phyloP scores from a whole-genome alignment of 2,329 filamentous ascomycete genomes.

The Talaromyces sp. region DNA sequence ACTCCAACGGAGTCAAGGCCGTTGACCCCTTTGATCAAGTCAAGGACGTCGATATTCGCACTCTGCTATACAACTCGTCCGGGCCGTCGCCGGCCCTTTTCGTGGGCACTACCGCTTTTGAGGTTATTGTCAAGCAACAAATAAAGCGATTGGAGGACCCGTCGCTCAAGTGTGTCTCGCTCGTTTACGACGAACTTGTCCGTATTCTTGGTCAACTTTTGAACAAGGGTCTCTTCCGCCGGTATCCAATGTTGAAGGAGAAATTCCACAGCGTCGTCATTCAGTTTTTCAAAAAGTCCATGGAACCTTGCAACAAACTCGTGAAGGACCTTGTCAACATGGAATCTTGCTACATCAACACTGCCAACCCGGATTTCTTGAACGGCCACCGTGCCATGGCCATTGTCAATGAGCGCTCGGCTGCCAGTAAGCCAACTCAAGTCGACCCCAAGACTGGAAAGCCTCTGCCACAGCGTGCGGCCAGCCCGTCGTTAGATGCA shows the following conservation, averaged over 20 bases:
- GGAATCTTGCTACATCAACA: constrained; percentile 98
- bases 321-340: constrained; percentile 88
- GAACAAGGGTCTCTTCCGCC: constrained; percentile 79
- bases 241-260: constrained; percentile 93
- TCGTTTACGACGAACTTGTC: constrained; percentile 96
- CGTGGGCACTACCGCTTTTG: constrained; percentile 96
- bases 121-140: constrained; percentile 97
- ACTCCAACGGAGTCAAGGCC: constrained; percentile 94
- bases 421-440: constrained; percentile 74
- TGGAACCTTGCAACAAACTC: constrained; percentile 97
- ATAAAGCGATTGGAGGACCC: constrained; percentile 96
- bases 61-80: constrained; percentile 97
- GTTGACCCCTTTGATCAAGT: constrained; percentile 96
- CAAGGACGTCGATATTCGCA: constrained; percentile 96
- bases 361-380: constrained; percentile 93
- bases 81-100: constrained; percentile 94
- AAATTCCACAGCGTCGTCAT: constrained; percentile 94
- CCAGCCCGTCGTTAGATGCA: constrained; percentile 66
- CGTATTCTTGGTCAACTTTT: constrained; percentile 89
- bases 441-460: constrained; percentile 99
- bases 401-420: constrained; percentile 90
- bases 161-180: constrained; percentile 91
- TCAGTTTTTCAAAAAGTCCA: constrained; percentile 92
- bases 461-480: constrained; percentile 72
- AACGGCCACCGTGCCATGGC: constrained; percentile 97